A percentile compares a stretch with the other conserved stretches of the same genome.
These are phyloP conservation scores for Fusarium graminum DNA, from an alignment of 2,329 filamentous ascomycete species.

Conservation along the genomic window DNA sequence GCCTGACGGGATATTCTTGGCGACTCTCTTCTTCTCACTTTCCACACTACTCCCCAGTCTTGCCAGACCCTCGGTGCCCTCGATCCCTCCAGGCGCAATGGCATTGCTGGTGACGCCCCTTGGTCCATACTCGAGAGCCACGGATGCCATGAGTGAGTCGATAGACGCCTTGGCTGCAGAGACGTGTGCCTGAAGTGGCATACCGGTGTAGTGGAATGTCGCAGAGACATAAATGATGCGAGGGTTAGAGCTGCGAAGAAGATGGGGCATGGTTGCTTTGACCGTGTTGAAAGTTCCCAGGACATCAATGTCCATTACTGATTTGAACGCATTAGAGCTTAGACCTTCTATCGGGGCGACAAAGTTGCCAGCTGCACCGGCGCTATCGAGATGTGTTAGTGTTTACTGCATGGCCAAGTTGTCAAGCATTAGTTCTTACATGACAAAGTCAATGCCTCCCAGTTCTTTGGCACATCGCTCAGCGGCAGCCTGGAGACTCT, in stretches of 20 bases:
- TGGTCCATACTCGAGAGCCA: conserved; percentile 91
- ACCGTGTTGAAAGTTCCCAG: conserved; percentile 94
- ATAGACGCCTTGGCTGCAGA: conserved; percentile 91
- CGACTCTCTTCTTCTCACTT: conserved; percentile 52
- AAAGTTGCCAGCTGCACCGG: conserved; percentile 96
- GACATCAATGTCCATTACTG: conserved; percentile 96
- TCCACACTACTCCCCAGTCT: conserved; percentile 64
- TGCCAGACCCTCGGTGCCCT: conserved; percentile 83
- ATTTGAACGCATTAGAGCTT: conserved; percentile 90
- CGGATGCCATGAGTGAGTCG: conserved; percentile 83
- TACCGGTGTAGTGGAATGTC: conserved; percentile 90
- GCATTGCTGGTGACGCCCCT: conserved; percentile 88
- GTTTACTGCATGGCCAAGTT: background rate
- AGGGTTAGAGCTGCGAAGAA: conserved; percentile 80
- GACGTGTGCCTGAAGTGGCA: conserved; percentile 90
- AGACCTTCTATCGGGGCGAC: conserved; percentile 86
- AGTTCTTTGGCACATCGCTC: conserved; percentile 85
- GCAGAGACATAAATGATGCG: conserved; percentile 92
- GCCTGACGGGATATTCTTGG: conserved; percentile 74
- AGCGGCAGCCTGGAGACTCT: conserved; percentile 71
- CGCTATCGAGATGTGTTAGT: conserved; percentile 63
- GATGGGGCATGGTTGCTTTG: conserved; percentile 88
- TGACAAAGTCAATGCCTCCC: conserved; percentile 90
- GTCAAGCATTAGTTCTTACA: conserved; percentile 68
- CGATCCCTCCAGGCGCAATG: conserved; percentile 88